Percentiles rank a stretch among this genome's conserved stretches.
Conservation (phyloP, 768 basidiomycete species). For the Leccinum arenicola region DNA sequence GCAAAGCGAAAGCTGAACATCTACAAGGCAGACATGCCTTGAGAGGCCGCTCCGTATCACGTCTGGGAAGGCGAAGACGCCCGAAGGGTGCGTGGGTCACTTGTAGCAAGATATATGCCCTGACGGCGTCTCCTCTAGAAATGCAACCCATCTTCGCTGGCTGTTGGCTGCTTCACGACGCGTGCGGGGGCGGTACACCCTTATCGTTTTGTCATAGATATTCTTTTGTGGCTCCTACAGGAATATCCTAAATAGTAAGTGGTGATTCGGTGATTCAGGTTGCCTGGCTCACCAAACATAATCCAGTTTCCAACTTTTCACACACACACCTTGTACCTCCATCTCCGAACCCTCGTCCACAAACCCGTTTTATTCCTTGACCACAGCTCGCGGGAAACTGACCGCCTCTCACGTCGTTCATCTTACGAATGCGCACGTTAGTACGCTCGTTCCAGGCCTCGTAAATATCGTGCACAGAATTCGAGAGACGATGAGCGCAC, state of each 20-base stretch:
- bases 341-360: slow-evolving; percentile 29
- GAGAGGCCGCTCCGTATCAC: slow-evolving; percentile 35
- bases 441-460: slow-evolving; percentile 44
- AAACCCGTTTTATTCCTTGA: slow-evolving; percentile 35
- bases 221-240: slow-evolving; percentile 50
- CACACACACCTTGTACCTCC: slow-evolving; percentile 40
- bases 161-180: slow-evolving; percentile 50
- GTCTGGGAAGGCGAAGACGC: slow-evolving; percentile 34
- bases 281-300: slow-evolving; percentile 5
- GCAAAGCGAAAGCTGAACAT: slow-evolving; percentile 42
- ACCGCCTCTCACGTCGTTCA: slow-evolving; percentile 44
- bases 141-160: slow-evolving; percentile 44
- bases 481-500: slow-evolving; percentile 63
- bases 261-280: slow-evolving; percentile 6
- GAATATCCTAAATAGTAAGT: slow-evolving; percentile 41
- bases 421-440: slow-evolving; percentile 54
- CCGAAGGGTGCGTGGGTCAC: slow-evolving; percentile 28
- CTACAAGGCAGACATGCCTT: slow-evolving; percentile 52
- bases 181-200: slow-evolving; percentile 65
- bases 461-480: slow-evolving; percentile 28
- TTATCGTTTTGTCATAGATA: slow-evolving; percentile 63
- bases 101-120: neutral
- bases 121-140: slow-evolving; percentile 34
- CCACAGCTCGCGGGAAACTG: slow-evolving; percentile 43
- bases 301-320: slow-evolving; percentile 39